Conservation (phyloP, 495 filamentous ascomycete genomes). For the Penicillium ucsense region DNA sequence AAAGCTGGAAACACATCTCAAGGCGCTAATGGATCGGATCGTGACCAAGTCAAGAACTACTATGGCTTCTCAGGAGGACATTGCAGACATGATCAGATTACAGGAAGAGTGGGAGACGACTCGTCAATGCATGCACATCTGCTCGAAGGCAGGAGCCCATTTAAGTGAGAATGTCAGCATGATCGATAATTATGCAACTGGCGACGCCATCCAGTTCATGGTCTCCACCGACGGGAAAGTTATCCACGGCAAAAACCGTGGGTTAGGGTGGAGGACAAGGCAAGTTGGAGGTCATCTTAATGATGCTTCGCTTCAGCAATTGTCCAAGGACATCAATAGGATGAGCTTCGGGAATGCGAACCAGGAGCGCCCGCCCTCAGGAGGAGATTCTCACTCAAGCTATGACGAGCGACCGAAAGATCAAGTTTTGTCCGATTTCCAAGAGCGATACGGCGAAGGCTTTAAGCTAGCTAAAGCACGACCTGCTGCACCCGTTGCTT, state of each 20-base stretch:
- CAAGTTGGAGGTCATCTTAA: conserved; percentile 33
- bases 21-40: conserved; percentile 22
- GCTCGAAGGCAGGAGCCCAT: conserved; percentile 22
- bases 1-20: conserved; percentile 28
- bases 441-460: conserved; percentile 24
- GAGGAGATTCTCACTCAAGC: background rate
- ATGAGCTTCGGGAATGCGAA: background rate
- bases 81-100: conserved; percentile 23
- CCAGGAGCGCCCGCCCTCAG: background rate
- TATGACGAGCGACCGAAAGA: background rate
- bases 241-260: conserved; percentile 27
- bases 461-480: too few species aligned
- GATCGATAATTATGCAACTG: conserved; percentile 29
- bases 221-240: conserved; percentile 29
- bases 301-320: conserved; percentile 25
- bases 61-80: conserved; percentile 23
- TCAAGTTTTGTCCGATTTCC: conserved; percentile 17
- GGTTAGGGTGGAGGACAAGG: conserved; percentile 30
- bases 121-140: conserved; percentile 29
- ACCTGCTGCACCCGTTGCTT: too few species aligned
- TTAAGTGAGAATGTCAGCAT: conserved; percentile 24
- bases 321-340: conserved; percentile 27
- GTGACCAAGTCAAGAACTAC: conserved; percentile 21
- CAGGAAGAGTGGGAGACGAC: conserved; percentile 30
- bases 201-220: conserved; percentile 33